These are phyloP conservation scores for Xylaria telfairii DNA, from an alignment of 495 filamentous ascomycete genomes.

Conservation along the genomic window DNA sequence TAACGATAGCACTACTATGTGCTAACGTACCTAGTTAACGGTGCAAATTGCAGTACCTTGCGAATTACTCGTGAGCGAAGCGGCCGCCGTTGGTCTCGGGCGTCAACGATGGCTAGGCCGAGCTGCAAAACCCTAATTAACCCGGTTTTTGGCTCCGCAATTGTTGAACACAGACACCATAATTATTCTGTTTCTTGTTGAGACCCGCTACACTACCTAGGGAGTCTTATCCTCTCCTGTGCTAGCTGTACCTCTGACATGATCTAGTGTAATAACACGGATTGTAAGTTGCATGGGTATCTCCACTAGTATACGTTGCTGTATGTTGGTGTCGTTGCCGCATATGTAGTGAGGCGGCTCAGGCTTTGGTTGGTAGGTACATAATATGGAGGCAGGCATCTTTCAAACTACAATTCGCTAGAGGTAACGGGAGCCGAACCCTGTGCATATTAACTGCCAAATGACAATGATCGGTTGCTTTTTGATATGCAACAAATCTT, in stretches of 20 bases:
- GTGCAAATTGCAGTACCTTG: slow-evolving; percentile 7
- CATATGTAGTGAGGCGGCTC: slow-evolving; percentile 18
- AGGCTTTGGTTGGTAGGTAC: neutral
- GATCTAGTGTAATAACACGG: slow-evolving; percentile 12
- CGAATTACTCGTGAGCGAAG: neutral
- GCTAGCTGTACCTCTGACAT: neutral
- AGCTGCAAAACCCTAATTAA: neutral
- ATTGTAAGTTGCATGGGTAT: neutral
- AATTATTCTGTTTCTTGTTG: neutral
- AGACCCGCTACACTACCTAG: slow-evolving; percentile 14
- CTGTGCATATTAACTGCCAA: neutral
- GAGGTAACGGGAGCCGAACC: slow-evolving; percentile 2
- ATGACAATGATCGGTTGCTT: too few species aligned
- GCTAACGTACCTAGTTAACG: neutral
- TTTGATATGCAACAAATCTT: too few species aligned
- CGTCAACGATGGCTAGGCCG: neutral
- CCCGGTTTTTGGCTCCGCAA: neutral
- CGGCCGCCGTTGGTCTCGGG: neutral
- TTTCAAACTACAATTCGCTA: neutral
- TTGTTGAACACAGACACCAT: neutral
- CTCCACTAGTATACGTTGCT: too few species aligned
- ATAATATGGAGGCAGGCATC: slow-evolving; percentile 5
- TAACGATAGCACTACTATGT: neutral
- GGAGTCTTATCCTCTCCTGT: neutral
- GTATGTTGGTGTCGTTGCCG: slow-evolving; percentile 1